Evolutionary conservation across 1,139 yeast genomes (phyloP).

Genomic region (Taiozyma onychis): DNA sequence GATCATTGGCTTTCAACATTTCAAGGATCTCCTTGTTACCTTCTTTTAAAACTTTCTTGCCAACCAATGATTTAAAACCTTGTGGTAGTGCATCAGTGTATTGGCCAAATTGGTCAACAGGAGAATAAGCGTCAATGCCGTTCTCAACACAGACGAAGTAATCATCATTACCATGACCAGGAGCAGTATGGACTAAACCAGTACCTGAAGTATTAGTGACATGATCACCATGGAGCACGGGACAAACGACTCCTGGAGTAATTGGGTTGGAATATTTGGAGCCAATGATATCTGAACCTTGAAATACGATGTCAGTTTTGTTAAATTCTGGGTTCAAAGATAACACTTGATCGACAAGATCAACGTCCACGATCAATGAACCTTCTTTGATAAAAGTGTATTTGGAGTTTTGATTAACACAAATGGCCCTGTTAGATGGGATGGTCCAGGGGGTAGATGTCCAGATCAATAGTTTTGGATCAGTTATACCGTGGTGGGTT

Average conservation of each 20-base stretch:
- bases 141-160: slow-evolving; percentile 62
- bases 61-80: slow-evolving; percentile 41
- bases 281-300: slow-evolving; percentile 44
- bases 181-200: slow-evolving; percentile 94
- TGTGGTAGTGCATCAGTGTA: slow-evolving; percentile 45
- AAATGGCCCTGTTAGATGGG: slow-evolving; percentile 80
- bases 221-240: slow-evolving; percentile 74
- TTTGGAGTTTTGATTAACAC: slow-evolving; percentile 52
- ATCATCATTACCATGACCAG: slow-evolving; percentile 97
- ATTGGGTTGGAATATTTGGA: slow-evolving; percentile 55
- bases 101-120: slow-evolving; percentile 72
- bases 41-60: slow-evolving; percentile 53
- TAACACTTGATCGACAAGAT: slow-evolving; percentile 34
- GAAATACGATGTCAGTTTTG: slow-evolving; percentile 21
- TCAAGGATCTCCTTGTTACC: slow-evolving; percentile 48
- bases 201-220: slow-evolving; percentile 84
- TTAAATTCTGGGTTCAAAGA: slow-evolving; percentile 20
- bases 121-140: slow-evolving; percentile 58
- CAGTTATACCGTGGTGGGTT: slow-evolving; percentile 1
- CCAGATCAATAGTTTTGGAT: slow-evolving; percentile 56
- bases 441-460: slow-evolving; percentile 99
- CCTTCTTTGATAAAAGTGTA: slow-evolving; percentile 49
- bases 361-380: slow-evolving; percentile 43
- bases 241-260: slow-evolving; percentile 37
- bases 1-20: slow-evolving; percentile 36